Base-by-base conservation (phyloP, 2,329 filamentous ascomycete genomes). In the Chaetomium olivaceum region DNA sequence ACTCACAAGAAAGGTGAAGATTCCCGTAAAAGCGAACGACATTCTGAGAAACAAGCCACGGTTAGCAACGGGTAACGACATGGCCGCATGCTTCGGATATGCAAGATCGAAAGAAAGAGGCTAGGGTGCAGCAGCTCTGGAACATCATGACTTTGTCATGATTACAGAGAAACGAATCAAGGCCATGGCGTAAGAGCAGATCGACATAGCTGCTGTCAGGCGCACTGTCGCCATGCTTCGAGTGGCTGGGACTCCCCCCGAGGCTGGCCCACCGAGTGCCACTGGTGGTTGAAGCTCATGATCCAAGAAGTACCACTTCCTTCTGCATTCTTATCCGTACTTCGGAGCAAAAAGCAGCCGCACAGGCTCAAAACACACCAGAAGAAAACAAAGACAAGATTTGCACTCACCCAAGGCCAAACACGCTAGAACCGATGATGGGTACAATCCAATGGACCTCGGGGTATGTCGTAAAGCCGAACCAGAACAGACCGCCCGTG, bases 1-100 rank as follows among this genome's bases (percentile, higher is more conserved):
- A 81, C 82, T 79, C 77, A 94, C 92, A 69, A 96, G 80, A 79
- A 96, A 97, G 14, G 92, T 96, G 77, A 96, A 97, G 70, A 96
- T 87, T 61, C 92, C 92, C 64, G 87, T 89, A 77, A 92, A 97
- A 33, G 90, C 87, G 65, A 96, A 85, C 67, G 96, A 85, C 62
- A 87, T 89, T 61, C 91, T 92, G 73, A 73, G 39, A 27, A 71
- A 63, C 70, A 73, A 56, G 16, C 33, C 57, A 56, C 33, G 61
- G 61, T 67, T 67, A 67, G 61, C 61, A 6, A 62, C 65, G 46
- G 65, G 54, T 58, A 55, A 50, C 71, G 70, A 68, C 75, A 76
- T 71, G 69, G 73, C 62, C 67, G 64, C 66, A 67, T 64, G 66
- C 48, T 63, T 64, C 64, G 64, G 63, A 73, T 72, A 74, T 76